Evolutionary conservation across 1,139 yeast genomes (phyloP), one percentile per base, ranked within the genome.

Genomic region (Suhomyces chickasaworum): DNA sequence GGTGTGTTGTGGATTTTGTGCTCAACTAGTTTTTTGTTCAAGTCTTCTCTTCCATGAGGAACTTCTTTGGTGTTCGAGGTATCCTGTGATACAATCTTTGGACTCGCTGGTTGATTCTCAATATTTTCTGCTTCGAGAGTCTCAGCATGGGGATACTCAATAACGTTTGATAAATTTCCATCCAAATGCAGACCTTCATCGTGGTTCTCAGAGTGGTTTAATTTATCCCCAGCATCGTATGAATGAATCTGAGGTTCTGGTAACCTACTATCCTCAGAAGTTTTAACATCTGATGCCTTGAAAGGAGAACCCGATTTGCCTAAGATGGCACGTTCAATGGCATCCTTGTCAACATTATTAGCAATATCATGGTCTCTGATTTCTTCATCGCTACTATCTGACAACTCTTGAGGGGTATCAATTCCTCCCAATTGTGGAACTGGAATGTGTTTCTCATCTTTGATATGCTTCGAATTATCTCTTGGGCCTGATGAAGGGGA

Each of bases 351-450:
- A 10, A 41, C 12, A 8, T 18, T 13, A 8, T 32, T 22, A 7
- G 34, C 32, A n/a, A 42, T 22, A 7, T 33, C 42, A n/a, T 23
- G 35, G 7, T 36, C 37, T 25, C 33, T 21, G 27, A 17, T 38
- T 15, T 39, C 41, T 10, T 42, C 41, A 2, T 43, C 49, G 7
- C 22, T 32, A 17, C 39, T 41, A 15, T 39, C 47, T 10, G 35
- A 38, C 12, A 39, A 34, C n/a, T 40, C 30, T 9, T 38, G 46
- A 7, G 41, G 37, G 13, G 34, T 27, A 16, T 30, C 42, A n/a
- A 50, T 25, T 13, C 39, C 47, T 21, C 44, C 38, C 20, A 50
- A 46, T 16, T 33, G 41, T 10, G 53, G 53, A 39, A 46, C 51
- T 7, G 49, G 48, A 36, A 49, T 49, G 23, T 38, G 42, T 10